Percentiles rank a stretch among this genome's conserved stretches.
These are phyloP conservation scores for Stentor coeruleus DNA, from an alignment of 73 alveolate genomes.

Conservation along the genomic window DNA sequence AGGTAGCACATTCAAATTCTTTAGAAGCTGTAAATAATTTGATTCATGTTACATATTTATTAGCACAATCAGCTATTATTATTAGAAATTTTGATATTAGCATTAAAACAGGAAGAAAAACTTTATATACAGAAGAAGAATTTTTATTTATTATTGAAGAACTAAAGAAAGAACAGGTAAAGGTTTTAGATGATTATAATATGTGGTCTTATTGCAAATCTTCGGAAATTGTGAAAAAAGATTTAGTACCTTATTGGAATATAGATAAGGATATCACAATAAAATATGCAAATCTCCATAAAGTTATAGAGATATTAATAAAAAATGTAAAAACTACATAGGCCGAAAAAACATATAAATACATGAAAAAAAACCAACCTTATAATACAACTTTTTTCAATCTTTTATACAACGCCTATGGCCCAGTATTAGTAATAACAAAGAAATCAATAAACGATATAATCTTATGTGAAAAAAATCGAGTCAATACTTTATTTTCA, in stretches of 20 bases:
- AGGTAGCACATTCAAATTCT: not conserved
- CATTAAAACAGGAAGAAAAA: no score
- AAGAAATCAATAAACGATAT: not conserved
- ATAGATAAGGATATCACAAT: not conserved
- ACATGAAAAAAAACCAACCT: no score
- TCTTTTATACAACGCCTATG: not conserved
- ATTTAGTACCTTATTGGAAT: not conserved
- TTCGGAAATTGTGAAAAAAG: not conserved
- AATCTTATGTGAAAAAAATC: not conserved
- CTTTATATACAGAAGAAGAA: not conserved
- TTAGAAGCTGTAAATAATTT: not conserved
- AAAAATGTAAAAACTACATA: not conserved
- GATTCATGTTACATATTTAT: not conserved
- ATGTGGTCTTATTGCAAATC: not conserved
- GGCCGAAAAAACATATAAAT: not conserved
- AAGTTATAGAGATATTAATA: not conserved
- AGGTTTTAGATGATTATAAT: not conserved
- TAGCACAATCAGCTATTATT: not conserved
- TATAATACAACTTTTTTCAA: no score
- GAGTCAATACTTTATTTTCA: not conserved
- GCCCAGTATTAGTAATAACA: not conserved
- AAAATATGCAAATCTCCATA: no score
- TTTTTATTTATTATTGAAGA: no score
- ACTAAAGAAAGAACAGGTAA: not conserved
- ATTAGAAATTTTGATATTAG: not conserved